Percentiles rank a stretch among this genome's conserved stretches.
Evolutionary conservation across 139 green algal genomes (phyloP).

Genomic region (Chlamydomonas sp.): DNA sequence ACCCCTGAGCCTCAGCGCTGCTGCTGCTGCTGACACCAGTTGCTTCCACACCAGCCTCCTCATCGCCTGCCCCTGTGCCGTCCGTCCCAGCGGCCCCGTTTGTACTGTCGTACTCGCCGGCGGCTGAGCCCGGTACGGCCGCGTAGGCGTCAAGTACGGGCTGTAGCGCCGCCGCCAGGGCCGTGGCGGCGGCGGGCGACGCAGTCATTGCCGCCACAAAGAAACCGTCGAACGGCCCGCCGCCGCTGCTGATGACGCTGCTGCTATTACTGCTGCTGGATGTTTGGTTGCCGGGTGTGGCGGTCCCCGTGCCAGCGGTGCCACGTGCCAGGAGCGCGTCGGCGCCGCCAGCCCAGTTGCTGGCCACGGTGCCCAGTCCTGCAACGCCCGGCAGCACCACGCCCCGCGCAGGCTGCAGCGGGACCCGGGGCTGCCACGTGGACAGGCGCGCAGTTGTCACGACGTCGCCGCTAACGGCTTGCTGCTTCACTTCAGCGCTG

Average conservation of each 20-base stretch:
- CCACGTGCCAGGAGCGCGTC: not conserved
- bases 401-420: no score
- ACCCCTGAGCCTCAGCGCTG: not conserved
- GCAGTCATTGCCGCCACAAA: conserved; percentile 31
- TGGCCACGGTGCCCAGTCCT: not conserved
- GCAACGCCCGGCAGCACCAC: no score
- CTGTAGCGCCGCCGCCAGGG: not conserved
- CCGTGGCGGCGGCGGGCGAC: conserved; percentile 13
- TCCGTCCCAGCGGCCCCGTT: not conserved
- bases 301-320: not conserved
- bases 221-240: not conserved
- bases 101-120: not conserved
- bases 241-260: no score
- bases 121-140: no score
- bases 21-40: not conserved
- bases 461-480: no score
- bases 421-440: no score
- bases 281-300: not conserved
- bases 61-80: not conserved
- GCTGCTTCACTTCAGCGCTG: no score
- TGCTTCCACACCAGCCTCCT: no score
- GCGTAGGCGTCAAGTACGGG: not conserved
- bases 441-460: no score
- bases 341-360: not conserved
- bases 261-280: not conserved